Base-by-base conservation (phyloP, 1,284 basidiomycete species). In the Irpex sp. region DNA sequence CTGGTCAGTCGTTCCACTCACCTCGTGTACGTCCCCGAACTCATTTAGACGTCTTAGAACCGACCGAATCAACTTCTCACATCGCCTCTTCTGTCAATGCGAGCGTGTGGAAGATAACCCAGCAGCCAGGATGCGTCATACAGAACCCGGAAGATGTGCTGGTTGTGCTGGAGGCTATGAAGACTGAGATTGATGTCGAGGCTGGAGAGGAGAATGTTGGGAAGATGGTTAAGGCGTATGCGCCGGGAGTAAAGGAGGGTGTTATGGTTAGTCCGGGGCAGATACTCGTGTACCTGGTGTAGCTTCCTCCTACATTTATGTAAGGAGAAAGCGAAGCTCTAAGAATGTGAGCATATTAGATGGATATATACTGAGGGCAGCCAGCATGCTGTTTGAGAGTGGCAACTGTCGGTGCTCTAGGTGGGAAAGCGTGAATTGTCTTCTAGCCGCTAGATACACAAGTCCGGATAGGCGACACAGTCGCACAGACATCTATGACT, bases 91-190 rank as follows among this genome's bases (percentile, higher is more conserved):
- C 82, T 0, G 72, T 88, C 51, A 77, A 80, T 8, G 85, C 83
- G 0, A 77, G 77, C 10, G 72, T 89, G 7, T 86, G 82, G 84
- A 87, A 84, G 68, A 78, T 88, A 61, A 74, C 75, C 23, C 78
- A 76, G 47, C 66, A 65, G 14, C 72, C 67, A 2, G 84, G 82
- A 6, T 80, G 85, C 57, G 65, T 68, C 0, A 75, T 88, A 45
- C 63, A 71, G 10, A 74, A 77, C 0, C 73, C 74, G 0, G 80
- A 82, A 9, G 78, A 85, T 36, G 76, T 82, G 16, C 65, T 88
- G 54, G 66, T 84, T 5, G 76, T 89, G 21, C 76, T 90, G n/a
- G 86, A 89, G 69, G 87, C 88, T 0, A 90, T 90, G 88, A 90
- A 90, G 74, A 88, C 83, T 5, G 87, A 89, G 68, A 80, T 86